Percentiles rank a stretch among this genome's conserved stretches.
Conservation (phyloP, 2,329 filamentous ascomycete genomes). For the Cladophialophora immunda region DNA sequence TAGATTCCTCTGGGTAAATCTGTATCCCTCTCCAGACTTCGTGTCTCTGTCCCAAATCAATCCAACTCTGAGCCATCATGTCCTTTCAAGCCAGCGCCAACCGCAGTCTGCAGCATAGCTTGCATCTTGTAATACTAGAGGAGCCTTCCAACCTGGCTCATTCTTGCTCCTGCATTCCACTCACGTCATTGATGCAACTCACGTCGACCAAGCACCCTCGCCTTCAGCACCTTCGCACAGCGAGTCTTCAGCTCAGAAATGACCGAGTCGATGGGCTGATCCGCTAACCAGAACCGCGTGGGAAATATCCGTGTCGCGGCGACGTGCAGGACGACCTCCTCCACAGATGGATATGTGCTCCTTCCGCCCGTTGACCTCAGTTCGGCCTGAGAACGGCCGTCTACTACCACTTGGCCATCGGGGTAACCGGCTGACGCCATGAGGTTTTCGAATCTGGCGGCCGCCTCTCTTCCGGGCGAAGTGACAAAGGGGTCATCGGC, state of each 20-base stretch:
- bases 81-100: neutral
- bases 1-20: neutral
- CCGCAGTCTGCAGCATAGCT: neutral
- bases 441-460: neutral
- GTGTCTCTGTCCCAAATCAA: neutral
- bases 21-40: neutral
- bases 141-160: neutral
- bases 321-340: neutral
- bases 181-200: neutral
- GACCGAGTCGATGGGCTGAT: neutral
- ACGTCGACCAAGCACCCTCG: neutral
- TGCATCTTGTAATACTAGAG: neutral
- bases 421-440: conserved; percentile 1
- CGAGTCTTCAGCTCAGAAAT: neutral
- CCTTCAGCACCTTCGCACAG: neutral
- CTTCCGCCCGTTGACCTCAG: neutral
- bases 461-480: neutral
- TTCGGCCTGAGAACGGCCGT: neutral
- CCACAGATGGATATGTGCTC: neutral
- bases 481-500: neutral
- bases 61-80: neutral
- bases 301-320: neutral
- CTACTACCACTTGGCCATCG: neutral
- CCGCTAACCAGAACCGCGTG: neutral
- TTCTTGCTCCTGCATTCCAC: neutral